phyloP scores from a whole-genome alignment of 768 basidiomycete genomes.

The Lactarius hengduanensis region DNA sequence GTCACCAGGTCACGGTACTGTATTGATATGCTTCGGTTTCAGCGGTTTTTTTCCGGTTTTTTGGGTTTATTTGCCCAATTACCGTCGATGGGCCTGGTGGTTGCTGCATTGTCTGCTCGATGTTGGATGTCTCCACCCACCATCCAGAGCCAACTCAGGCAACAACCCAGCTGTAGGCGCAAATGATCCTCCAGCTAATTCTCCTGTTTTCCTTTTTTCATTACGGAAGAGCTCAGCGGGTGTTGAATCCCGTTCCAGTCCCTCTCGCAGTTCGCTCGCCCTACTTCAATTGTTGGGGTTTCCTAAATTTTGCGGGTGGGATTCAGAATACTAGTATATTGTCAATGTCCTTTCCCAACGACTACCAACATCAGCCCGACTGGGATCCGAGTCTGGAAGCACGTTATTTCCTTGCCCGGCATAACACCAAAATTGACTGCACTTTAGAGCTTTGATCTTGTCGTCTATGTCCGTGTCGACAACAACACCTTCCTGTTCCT shows the following conservation, averaged over 20 bases:
- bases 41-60: too few relatives aligned
- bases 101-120: too few relatives aligned
- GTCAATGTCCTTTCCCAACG: not conserved
- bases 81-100: too few relatives aligned
- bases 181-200: not conserved
- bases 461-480: conserved; percentile 20
- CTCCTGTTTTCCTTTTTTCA: not conserved
- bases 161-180: not conserved
- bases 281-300: conserved; percentile 31
- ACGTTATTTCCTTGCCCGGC: not conserved
- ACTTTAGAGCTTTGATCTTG: conserved; percentile 19
- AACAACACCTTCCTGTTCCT: conserved; percentile 26
- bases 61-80: too few relatives aligned
- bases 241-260: too few relatives aligned
- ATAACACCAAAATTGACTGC: not conserved
- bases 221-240: conserved; percentile 6
- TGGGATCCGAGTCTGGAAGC: too few relatives aligned
- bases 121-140: not conserved
- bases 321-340: not conserved
- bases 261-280: conserved; percentile 34
- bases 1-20: too few relatives aligned
- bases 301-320: not conserved
- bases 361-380: conserved; percentile 3
- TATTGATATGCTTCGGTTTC: too few relatives aligned
- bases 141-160: not conserved